Conservation (phyloP, 176 grass and related monocot genomes). For the Melocanna baccifera region DNA sequence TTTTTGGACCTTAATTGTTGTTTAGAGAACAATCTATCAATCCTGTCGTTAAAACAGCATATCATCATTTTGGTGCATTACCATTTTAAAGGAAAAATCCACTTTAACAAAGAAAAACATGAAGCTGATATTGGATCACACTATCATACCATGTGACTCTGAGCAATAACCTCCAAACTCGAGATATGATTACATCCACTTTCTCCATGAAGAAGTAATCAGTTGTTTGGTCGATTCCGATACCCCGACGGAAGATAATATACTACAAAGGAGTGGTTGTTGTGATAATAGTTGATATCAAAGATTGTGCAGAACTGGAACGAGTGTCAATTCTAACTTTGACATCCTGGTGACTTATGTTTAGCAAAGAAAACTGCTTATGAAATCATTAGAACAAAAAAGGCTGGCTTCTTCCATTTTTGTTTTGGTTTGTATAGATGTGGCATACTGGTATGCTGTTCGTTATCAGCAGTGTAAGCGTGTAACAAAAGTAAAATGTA, state of each 20-base stretch:
- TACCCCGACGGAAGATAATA: conserved; percentile 84
- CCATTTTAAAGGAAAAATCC: background rate
- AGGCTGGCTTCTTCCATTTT: background rate
- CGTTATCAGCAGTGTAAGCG: background rate
- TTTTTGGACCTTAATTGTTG: conserved; percentile 21
- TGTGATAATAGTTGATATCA: background rate
- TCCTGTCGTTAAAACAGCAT: conserved; percentile 39
- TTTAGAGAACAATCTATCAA: conserved; percentile 56
- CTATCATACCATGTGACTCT: conserved; percentile 57
- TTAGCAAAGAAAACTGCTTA: background rate
- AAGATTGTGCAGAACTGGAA: background rate
- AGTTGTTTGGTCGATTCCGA: conserved; percentile 71
- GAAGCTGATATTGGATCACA: background rate
- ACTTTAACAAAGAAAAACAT: background rate
- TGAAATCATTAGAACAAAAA: background rate
- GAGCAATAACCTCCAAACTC: conserved; percentile 68
- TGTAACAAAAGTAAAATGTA: background rate
- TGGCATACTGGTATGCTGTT: background rate
- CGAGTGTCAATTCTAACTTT: background rate
- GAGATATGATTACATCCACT: conserved; percentile 82
- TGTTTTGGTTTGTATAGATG: background rate
- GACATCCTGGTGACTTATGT: background rate
- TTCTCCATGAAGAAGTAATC: conserved; percentile 91
- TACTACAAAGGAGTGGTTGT: conserved; percentile 45
- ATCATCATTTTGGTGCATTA: background rate